Base-by-base conservation (phyloP, 169 alveolate genomes). In the Plasmodium chabaudi region DNA sequence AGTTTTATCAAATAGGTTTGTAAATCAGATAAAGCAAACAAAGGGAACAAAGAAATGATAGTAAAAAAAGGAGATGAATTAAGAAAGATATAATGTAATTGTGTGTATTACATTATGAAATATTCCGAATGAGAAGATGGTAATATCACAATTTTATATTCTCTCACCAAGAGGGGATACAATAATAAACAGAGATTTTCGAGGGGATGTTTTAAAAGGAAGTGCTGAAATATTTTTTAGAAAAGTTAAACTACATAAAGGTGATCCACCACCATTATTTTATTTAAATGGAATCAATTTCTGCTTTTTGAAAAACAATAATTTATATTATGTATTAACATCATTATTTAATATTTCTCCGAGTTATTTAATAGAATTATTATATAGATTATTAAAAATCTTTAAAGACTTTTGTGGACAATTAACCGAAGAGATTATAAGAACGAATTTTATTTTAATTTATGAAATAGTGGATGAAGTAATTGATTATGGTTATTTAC, bases 401-500 rank as follows among this genome's bases (percentile, higher is more conserved):
- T 90, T 94, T 74, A 91, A 93, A 87, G 99, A 98, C 90, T 98
- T 97, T 93, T 97, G 99, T 87, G 99, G 99, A 13, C 97, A 97
- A 9, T 95, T 99, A 68, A 97, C 94, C 82, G 99, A 98, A 94
- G 99, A 99, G 91, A 92, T 97, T n/a, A 94, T 98, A 6, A 92
- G 99, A 79, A 95, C 95, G 73, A 99, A 99, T 91, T 99, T 99
- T 91, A 96, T 98, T 21, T 89, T 99, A 55, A 97, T 98, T 7
- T 98, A 99, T 90, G 99, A 99, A 94, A 91, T 98, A 34, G 89
- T 99, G 12, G 99, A 99, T 91, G 99, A 98, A 91, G 90, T 97
- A 70, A 92, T 97, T 53, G 99, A 97, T 94, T 97, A 88, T 91
- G 99, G 99, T 12, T 97, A 97, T 67, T 98, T 99, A 25, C 99